Evolutionary conservation across 73 alveolate species (phyloP), one percentile per base, ranked within the genome.

Genomic region (Paramecium tetraurelia): DNA sequence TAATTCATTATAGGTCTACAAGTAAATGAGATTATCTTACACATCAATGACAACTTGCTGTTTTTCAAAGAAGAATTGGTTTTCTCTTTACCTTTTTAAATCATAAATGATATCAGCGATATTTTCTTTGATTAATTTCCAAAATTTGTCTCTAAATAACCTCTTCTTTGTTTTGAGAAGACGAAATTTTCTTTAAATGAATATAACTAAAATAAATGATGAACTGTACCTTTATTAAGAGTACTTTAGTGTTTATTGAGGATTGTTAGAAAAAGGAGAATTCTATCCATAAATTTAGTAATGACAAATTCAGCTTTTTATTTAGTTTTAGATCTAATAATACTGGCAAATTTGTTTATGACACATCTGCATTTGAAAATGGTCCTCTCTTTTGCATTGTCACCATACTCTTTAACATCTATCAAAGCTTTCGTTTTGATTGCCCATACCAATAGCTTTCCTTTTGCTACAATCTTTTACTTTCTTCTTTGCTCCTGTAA

Each of bases 391-490:
- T 75, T 75, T 38, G 87, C 68, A 21, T 14, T 35, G 20, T 33
- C 59, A 18, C 87, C 87, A 75, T 75, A 75, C 16, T 75, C 87
- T 75, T 75, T 75, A 41, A 41, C 87, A 35, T 41, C 59, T 10
- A 75, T 75, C 12, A 75, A 75, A 3, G 87, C 59, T 18, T 75
- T 75, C 14, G 87, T 75, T 41, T 75, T 75, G 0, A 75, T 4
- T 38, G 87, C 59, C 87, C 87, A 75, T 0, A 41, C 68, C 10
- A 40, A 40, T 5, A 40, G 10, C 14, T 40, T 40, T 40, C 48
- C 48, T 40, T 40, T 40, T 3, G 87, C 87, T 3, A 20, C 69
- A 29, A 41, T 18, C 10, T 75, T 35, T 41, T 75, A 63, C 9
- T 63, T 63, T 40, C 48, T 63, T 33, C 46, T 63, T 27, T 27